Base-by-base conservation (phyloP, 345 rosid genomes). In the Ceriops zippeliana region DNA sequence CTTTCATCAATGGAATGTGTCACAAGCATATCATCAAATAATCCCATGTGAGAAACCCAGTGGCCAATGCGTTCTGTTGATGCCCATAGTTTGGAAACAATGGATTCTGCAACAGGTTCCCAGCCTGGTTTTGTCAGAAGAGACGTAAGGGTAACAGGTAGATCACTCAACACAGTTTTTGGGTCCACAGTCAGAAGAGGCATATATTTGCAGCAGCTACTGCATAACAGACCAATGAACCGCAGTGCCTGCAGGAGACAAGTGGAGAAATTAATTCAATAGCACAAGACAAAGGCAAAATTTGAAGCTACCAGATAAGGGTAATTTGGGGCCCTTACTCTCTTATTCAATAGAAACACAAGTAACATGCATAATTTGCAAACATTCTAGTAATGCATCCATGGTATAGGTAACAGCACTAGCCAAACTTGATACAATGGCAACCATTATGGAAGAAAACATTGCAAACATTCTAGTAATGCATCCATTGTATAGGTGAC, bases 151-250 rank as follows among this genome's bases (percentile, higher is more conserved):
- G 89, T 88, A 56, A 93, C 85, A 2, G 97, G 89, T 57, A 93
- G 83, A 79, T 89, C 95, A 11, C 77, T 76, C 71, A 90, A 69
- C 58, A 89, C 85, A 0, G 83, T 83, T 20, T 70, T 52, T 28
- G 38, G 78, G 71, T 93, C 96, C 66, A 86, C 66, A 70, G 85
- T 83, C 67, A 93, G 81, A 72, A 90, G 81, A 34, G 97, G 92
- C 98, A 89, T 91, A 72, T 89, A 93, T 76, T 85, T 88, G 80
- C 92, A 86, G 82, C 93, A 85, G 78, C 90, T 86, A 57, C 96
- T 86, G 15, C 89, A 85, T 58, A 93, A 82, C 21, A 93, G 87
- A 69, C 95, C 96, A 0, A 91, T 27, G 42, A 90, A 89, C 63
- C 73, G 72, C 52, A 93, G 73, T 35, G 91, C 86, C 98, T 93